Percentiles rank a stretch among this genome's conserved stretches.
Conservation (phyloP, 805 yeast genomes). For the Pichia membranifaciens region DNA sequence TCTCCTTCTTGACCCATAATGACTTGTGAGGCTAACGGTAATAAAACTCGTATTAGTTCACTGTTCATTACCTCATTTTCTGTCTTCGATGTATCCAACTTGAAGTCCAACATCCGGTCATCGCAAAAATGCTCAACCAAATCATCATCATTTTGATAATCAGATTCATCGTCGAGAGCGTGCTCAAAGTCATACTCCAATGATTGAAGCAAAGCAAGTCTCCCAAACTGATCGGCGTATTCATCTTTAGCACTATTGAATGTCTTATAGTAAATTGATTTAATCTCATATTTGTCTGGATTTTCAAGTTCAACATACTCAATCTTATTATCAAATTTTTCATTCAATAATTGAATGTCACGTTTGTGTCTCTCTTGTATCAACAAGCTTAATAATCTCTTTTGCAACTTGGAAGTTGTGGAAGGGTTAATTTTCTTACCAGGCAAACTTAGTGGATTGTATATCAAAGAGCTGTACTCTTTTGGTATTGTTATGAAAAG, state of each 20-base stretch:
- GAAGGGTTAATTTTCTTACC: constrained; percentile 20
- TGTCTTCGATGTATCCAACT: constrained; percentile 12
- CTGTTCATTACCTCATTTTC: constrained; percentile 20
- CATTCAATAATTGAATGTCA: constrained; percentile 27
- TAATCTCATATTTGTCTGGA: constrained; percentile 30
- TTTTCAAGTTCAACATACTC: constrained; percentile 22
- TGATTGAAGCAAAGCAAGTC: constrained; percentile 31
- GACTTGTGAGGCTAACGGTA: constrained; percentile 33
- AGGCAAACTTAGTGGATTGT: constrained; percentile 18
- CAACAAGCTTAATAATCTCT: constrained; percentile 28
- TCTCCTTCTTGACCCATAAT: constrained; percentile 20
- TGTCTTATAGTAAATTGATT: constrained; percentile 27
- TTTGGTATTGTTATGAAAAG: constrained; percentile 21
- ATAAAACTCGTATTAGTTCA: constrained; percentile 26
- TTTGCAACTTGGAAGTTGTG: constrained; percentile 31
- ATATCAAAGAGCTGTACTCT: constrained; percentile 21
- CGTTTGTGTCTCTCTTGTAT: constrained; percentile 34
- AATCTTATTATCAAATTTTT: constrained; percentile 19
- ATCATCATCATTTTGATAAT: constrained; percentile 26
- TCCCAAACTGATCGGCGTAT: constrained; percentile 25
- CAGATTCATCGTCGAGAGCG: constrained; percentile 21
- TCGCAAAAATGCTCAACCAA: constrained; percentile 26
- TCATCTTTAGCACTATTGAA: constrained; percentile 19
- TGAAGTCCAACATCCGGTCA: constrained; percentile 24
- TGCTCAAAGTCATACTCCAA: constrained; percentile 34